These are phyloP conservation scores for Pythium sukuiense DNA, from an alignment of 352 stramenopile genomes.

Conservation along the genomic window DNA sequence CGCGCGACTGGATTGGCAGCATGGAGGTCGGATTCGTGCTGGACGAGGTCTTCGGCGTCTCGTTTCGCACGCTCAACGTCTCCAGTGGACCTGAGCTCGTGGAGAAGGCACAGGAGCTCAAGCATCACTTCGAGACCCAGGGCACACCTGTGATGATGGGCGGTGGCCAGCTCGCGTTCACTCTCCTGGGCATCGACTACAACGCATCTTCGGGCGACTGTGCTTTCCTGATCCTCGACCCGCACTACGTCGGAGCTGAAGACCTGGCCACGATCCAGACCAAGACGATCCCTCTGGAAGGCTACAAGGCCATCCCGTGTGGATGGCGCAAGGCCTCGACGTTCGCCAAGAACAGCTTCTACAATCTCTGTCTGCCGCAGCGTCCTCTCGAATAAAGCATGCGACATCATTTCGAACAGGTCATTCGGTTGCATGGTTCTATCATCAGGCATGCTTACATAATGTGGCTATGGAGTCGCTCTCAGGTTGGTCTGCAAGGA, in stretches of 20 bases:
- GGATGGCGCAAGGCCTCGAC: slow-evolving; percentile 61
- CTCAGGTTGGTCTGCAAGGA: slow-evolving; percentile 15
- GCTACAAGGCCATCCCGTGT: slow-evolving; percentile 73
- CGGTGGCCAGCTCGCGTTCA: slow-evolving; percentile 80
- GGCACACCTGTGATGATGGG: slow-evolving; percentile 89
- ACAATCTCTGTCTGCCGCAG: slow-evolving; percentile 79
- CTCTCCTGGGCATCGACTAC: slow-evolving; percentile 75
- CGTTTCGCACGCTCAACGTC: slow-evolving; percentile 67
- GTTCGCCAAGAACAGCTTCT: slow-evolving; percentile 69
- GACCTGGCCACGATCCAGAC: slow-evolving; percentile 67
- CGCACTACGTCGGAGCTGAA: slow-evolving; percentile 77
- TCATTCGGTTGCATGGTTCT: not conserved
- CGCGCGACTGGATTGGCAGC: slow-evolving; percentile 81
- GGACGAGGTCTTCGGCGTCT: slow-evolving; percentile 73
- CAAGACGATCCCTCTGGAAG: slow-evolving; percentile 56
- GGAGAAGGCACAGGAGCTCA: slow-evolving; percentile 63
- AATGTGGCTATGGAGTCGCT: not conserved
- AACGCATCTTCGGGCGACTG: slow-evolving; percentile 57
- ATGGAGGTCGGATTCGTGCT: slow-evolving; percentile 85
- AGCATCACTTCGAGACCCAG: slow-evolving; percentile 75
- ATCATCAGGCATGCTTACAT: not conserved
- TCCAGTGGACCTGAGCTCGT: slow-evolving; percentile 53
- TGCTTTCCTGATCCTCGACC: slow-evolving; percentile 80
- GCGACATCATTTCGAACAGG: too few relatives aligned
- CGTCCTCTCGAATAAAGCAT: slow-evolving; percentile 28